A percentile compares a stretch with the other conserved stretches of the same genome.
phyloP scores from a whole-genome alignment of 768 basidiomycete species.

The Trametes sanguinea region DNA sequence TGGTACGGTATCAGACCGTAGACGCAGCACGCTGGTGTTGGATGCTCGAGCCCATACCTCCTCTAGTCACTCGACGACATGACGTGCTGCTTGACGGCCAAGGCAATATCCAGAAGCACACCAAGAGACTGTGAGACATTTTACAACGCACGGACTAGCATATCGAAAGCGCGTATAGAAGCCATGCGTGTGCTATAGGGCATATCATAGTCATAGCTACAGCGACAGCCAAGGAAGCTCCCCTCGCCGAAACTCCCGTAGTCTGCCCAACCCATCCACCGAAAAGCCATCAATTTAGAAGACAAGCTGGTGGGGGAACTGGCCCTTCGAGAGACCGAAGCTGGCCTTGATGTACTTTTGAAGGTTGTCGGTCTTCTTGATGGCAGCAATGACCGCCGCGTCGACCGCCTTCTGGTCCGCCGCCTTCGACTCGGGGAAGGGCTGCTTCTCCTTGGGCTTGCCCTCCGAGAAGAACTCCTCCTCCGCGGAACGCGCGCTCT shows the following conservation, averaged over 20 bases:
- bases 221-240: slow-evolving; percentile 18
- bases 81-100: too few relatives aligned
- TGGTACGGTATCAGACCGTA: neutral
- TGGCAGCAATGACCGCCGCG: slow-evolving; percentile 72
- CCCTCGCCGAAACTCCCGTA: slow-evolving; percentile 18
- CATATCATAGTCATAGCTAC: slow-evolving; percentile 41
- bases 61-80: too few relatives aligned
- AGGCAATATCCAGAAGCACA: neutral
- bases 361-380: slow-evolving; percentile 91
- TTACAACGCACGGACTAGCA: slow-evolving; percentile 27
- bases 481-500: slow-evolving; percentile 81
- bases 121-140: neutral
- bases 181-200: slow-evolving; percentile 39
- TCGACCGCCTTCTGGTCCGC: slow-evolving; percentile 91
- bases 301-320: slow-evolving; percentile 92
- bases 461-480: slow-evolving; percentile 96
- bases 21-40: neutral
- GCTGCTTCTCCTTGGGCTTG: slow-evolving; percentile 86
- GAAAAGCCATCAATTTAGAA: slow-evolving; percentile 53
- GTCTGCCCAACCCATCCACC: slow-evolving; percentile 16
- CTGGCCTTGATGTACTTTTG: slow-evolving; percentile 90
- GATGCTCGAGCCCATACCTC: too few relatives aligned
- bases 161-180: slow-evolving; percentile 27
- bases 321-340: slow-evolving; percentile 95
- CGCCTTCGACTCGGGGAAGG: slow-evolving; percentile 84